A percentile compares a stretch with the other conserved stretches of the same genome.
Evolutionary conservation across 345 rosid species (phyloP).

Genomic region (Murraya paniculata): DNA sequence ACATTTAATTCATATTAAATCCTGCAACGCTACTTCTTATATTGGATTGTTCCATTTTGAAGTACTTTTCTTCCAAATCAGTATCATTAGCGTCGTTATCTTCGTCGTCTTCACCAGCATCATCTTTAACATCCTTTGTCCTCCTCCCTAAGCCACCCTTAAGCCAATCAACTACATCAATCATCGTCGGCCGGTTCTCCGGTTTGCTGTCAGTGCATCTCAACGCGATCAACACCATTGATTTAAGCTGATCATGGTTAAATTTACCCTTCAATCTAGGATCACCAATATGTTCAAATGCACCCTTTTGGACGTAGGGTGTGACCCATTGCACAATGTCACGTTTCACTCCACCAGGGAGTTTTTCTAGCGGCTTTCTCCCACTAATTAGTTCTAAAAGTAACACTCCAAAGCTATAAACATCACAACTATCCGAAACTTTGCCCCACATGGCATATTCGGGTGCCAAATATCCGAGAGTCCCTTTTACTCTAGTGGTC

Average conservation of each 20-base stretch:
- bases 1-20: constrained; percentile 12
- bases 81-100: constrained; percentile 1
- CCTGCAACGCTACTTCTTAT: background rate
- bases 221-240: constrained; percentile 35
- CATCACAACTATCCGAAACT: constrained; percentile 62
- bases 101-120: constrained; percentile 13
- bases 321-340: constrained; percentile 62
- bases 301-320: constrained; percentile 51
- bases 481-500: constrained; percentile 69
- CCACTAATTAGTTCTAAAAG: constrained; percentile 58
- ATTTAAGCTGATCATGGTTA: constrained; percentile 35
- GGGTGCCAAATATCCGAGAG: constrained; percentile 66
- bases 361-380: constrained; percentile 56
- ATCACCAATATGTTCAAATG: constrained; percentile 47
- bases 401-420: constrained; percentile 64
- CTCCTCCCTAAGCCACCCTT: constrained; percentile 28
- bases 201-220: constrained; percentile 47
- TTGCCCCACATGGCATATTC: constrained; percentile 91
- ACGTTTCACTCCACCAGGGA: constrained; percentile 47
- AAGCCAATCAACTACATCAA: constrained; percentile 56
- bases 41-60: constrained; percentile 10
- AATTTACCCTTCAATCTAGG: constrained; percentile 47
- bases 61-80: constrained; percentile 17
- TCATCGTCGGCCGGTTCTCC: constrained; percentile 54
- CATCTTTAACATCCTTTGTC: constrained; percentile 23